Evolutionary conservation across 164 flowering plant genomes (phyloP), one percentile per base, ranked within the genome.

Genomic region (Tetracentron sinense): DNA sequence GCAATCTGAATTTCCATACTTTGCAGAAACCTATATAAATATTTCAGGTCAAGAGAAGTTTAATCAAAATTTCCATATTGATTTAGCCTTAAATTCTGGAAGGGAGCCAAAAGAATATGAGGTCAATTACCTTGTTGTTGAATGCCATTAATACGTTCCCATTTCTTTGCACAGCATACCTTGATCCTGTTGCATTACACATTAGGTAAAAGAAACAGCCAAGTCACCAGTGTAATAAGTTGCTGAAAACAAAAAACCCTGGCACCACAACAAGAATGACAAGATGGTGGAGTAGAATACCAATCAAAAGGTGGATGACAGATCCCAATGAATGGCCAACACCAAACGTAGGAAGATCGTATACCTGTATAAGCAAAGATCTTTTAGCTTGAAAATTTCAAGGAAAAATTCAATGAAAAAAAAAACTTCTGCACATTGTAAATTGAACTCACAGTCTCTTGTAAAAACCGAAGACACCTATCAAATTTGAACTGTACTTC

Each of bases 291-390:
- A 44, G 25, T 27, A 19, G n/a, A 31, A 22, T 84, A 92, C 98
- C 98, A 57, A 90, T 93, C 76, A 93, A 65, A 64, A 93, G 90
- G 77, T 90, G 97, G 74, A 90, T 79, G 63, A 90, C 76, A 42
- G 97, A 85, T 68, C 98, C 98, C 77, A 93, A 76, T 56, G 98
- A 93, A 78, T 93, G 98, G 55, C 97, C 98, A 58, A 93, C 66
- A 48, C 98, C 96, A 69, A 90, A 93, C 68, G 75, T 74, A 60
- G 98, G 98, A 72, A 93, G 85, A 60, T 77, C 86, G 38, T 71
- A 77, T 20, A 81, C 84, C 96, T 92, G 75, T 35, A 56, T 30
- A 53, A 67, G 6, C 21, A 2, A 62, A 63, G 3, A 6, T 56
- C 42, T 46, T 64, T 49, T 44, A n/a, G 51, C 27, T 19, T 48